Evolutionary conservation across 495 filamentous ascomycete genomes (phyloP).

Genomic region (Immersiella caudata): DNA sequence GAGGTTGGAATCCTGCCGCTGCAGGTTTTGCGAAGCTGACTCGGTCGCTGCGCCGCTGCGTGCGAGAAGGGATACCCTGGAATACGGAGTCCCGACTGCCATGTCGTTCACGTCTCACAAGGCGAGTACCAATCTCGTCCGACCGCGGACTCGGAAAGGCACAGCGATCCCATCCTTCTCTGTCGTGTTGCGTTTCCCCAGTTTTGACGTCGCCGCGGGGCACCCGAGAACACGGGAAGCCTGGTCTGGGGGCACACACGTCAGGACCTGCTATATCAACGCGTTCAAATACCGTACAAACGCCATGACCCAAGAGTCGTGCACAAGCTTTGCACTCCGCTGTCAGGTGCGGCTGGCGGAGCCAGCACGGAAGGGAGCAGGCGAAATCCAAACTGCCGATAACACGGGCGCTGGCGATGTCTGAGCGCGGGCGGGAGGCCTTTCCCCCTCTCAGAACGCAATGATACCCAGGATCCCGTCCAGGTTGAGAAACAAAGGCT

Average conservation of each 20-base stretch:
- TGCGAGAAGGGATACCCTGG: background rate
- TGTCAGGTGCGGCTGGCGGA: no score
- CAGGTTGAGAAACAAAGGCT: background rate
- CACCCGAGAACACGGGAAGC: background rate
- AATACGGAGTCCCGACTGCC: background rate
- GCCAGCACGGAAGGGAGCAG: background rate
- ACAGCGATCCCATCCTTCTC: background rate
- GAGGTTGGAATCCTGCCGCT: background rate
- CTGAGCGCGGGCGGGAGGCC: conserved; percentile 8
- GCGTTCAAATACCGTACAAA: background rate
- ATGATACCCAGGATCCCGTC: background rate
- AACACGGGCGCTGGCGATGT: background rate
- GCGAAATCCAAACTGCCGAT: background rate
- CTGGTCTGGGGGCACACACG: background rate
- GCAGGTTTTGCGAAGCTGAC: background rate
- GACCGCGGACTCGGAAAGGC: background rate
- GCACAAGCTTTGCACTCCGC: background rate
- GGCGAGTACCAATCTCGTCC: background rate
- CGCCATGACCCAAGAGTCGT: background rate
- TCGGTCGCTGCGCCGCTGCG: background rate
- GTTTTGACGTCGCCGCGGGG: background rate
- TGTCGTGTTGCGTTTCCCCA: background rate
- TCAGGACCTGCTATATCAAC: background rate
- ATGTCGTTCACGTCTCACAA: background rate
- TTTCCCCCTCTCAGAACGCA: background rate